Base-by-base conservation (phyloP, 169 alveolate genomes). In the Eimeria necatrix region DNA sequence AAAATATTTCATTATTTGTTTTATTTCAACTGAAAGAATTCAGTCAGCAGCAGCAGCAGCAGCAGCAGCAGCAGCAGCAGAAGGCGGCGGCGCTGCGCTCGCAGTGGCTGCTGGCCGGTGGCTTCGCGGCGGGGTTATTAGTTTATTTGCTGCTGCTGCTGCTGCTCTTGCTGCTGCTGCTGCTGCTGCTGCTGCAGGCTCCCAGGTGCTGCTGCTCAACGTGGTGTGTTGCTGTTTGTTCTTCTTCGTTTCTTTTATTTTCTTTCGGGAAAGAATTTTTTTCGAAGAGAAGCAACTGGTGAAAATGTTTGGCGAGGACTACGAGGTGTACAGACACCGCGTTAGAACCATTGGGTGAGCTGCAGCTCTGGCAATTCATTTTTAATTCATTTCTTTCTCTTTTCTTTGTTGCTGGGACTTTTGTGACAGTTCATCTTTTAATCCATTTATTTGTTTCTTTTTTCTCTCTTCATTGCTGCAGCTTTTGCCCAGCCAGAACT, bases 241-340 rank as follows among this genome's bases (percentile, higher is more conserved):
- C 18, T 71, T 61, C 60, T 73, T 18, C 22, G 74, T 61, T 32
- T 91, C 91, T n/a, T 64, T 76, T 51, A 22, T 49, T 7, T 91
- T 91, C 78, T 91, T 91, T 60, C 73, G 20, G 56, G 92, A 91
- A 32, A 10, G 95, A 16, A 91, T 91, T 14, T 49, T 59, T 20
- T 91, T 70, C 68, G 95, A 91, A 20, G 95, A 91, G 53, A 32
- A 53, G 18, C 91, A 76, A 24, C 74, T 91, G 7, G 59, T 76
- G 32, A n/a, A 26, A 18, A 41, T 91, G 64, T 91, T 91, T 64
- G 85, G 85, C 12, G 68, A 68, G 8, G 92, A 49, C 1, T 91
- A 91, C 68, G 78, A 60, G 59, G 81, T 85, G 64, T 91, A 91
- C 91, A 83, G 76, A 41, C 73, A 83, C 70, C 73, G 91, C 60